Conservation (phyloP, 768 basidiomycete species). For the Rhodotorula toruloides region DNA sequence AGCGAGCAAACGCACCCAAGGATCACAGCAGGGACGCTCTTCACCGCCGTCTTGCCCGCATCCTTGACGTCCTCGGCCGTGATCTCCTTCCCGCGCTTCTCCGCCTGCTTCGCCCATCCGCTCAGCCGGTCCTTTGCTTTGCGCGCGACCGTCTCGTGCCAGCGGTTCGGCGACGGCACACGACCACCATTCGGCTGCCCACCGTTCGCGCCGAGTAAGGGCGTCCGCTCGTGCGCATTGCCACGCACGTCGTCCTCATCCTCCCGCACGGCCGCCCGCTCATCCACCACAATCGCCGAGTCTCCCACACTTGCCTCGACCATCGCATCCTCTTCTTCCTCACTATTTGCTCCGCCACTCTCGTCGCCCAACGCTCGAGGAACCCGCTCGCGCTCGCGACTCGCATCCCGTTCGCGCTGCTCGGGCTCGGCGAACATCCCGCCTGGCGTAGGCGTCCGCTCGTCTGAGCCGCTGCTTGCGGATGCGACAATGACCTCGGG, state of each 20-base stretch:
- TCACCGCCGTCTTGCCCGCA: conserved; percentile 1
- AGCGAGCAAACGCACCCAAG: conserved; percentile 23
- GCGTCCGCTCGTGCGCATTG: conserved; percentile 17
- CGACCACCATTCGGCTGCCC: not conserved
- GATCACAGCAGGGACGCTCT: conserved; percentile 31
- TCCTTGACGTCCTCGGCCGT: conserved; percentile 20
- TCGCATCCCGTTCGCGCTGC: not conserved
- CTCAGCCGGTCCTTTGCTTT: not conserved
- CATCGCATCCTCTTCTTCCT: conserved; percentile 16
- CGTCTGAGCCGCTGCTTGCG: conserved; percentile 5
- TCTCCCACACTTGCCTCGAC: not conserved
- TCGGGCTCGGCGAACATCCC: not conserved
- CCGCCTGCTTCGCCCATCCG: not conserved
- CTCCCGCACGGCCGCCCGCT: not conserved
- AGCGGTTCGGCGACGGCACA: too few relatives aligned
- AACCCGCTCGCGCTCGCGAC: not conserved
- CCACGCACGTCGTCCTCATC: not conserved
- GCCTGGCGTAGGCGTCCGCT: not conserved
- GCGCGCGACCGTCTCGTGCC: not conserved
- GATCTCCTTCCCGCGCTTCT: conserved; percentile 2
- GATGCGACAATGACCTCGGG: too few relatives aligned
- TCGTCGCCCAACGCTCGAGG: not conserved
- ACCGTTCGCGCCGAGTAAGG: conserved; percentile 13
- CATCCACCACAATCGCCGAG: not conserved
- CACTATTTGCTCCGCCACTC: conserved; percentile 6